A percentile compares a stretch with the other conserved stretches of the same genome.
Evolutionary conservation across 1,284 basidiomycete species (phyloP).

Genomic region (Sutorius eximius): DNA sequence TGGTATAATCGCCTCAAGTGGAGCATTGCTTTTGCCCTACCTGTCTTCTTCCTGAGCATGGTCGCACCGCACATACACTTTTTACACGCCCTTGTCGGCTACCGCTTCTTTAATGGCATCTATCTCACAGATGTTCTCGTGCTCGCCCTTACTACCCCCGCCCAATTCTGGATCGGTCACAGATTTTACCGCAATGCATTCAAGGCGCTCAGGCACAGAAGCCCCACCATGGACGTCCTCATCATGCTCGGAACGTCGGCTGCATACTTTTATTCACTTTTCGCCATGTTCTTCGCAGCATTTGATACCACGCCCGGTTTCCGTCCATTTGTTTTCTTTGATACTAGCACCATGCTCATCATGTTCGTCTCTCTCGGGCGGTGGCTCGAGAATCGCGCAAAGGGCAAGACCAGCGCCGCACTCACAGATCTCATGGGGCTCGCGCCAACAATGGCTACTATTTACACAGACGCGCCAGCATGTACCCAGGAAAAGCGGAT

Average conservation of each 20-base stretch:
- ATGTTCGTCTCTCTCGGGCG: conserved; percentile 96
- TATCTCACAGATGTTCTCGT: conserved; percentile 86
- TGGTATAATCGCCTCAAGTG: conserved; percentile 86
- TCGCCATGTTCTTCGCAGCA: conserved; percentile 67
- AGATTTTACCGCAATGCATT: conserved; percentile 90
- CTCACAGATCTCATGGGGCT: conserved; percentile 96
- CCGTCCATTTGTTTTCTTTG: conserved; percentile 92
- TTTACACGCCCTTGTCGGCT: conserved; percentile 49
- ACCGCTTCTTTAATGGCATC: conserved; percentile 60
- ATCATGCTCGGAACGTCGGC: conserved; percentile 94
- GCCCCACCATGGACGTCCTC: conserved; percentile 96
- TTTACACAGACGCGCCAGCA: conserved; percentile 81
- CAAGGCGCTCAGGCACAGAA: conserved; percentile 87
- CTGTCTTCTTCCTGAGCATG: conserved; percentile 94
- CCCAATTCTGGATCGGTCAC: conserved; percentile 89
- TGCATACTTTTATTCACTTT: conserved; percentile 88
- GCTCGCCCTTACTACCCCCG: conserved; percentile 84
- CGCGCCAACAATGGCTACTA: conserved; percentile 91
- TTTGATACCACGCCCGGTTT: conserved; percentile 65
- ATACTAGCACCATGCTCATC: conserved; percentile 98
- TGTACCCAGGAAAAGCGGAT: conserved; percentile 88
- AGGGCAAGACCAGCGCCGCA: conserved; percentile 95
- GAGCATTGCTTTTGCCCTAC: conserved; percentile 80
- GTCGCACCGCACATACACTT: conserved; percentile 73
- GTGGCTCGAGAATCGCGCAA: conserved; percentile 95